Conservation (phyloP, 2,329 filamentous ascomycete species). For the Sporothrix brasiliensis region DNA sequence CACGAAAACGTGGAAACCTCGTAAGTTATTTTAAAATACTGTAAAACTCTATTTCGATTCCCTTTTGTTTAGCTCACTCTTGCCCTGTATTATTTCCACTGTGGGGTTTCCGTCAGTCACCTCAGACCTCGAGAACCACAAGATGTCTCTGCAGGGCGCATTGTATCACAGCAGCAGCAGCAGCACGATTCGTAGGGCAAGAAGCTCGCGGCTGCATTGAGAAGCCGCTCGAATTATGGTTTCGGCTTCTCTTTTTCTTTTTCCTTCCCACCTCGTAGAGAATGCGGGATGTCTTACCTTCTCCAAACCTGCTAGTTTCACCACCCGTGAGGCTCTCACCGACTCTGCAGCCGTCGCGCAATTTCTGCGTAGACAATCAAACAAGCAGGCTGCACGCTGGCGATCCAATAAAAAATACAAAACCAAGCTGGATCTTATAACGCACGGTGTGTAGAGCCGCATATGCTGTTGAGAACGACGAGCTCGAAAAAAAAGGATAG, state of each 20-base stretch:
- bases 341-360: not conserved
- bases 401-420: not conserved
- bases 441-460: not conserved
- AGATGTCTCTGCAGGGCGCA: conserved; percentile 6
- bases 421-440: not conserved
- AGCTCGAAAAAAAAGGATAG: too few relatives aligned
- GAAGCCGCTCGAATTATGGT: not conserved
- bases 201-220: not conserved
- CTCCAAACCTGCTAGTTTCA: conserved; percentile 10
- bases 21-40: not conserved
- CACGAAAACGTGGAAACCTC: not conserved
- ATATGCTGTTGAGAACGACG: not conserved
- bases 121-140: not conserved
- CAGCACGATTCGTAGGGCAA: not conserved
- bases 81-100: not conserved
- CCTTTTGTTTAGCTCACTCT: not conserved
- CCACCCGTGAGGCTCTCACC: not conserved
- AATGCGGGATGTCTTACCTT: conserved; percentile 2
- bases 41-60: too few relatives aligned
- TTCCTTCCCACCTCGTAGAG: not conserved
- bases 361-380: conserved; percentile 12
- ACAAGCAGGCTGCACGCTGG: not conserved
- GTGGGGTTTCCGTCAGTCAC: not conserved
- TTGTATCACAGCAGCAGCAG: conserved; percentile 23
- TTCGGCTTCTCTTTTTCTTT: not conserved